A percentile compares a stretch with the other conserved stretches of the same genome.
These are phyloP conservation scores for Mucor saturninus DNA, from an alignment of 371 early-diverging fungal genomes.

Conservation along the genomic window DNA sequence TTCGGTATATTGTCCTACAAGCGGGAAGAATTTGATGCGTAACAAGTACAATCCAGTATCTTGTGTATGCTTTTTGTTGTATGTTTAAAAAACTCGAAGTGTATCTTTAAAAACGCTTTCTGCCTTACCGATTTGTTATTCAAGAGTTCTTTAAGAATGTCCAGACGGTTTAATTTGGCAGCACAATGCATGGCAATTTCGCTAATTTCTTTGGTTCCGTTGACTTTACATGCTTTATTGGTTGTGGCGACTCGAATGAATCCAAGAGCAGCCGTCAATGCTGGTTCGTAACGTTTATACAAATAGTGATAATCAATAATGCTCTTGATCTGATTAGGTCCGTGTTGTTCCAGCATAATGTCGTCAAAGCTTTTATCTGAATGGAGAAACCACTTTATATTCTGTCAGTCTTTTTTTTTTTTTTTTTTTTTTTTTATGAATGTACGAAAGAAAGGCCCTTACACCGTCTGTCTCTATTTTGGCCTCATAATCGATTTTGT, in stretches of 20 bases:
- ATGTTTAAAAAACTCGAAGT: not conserved
- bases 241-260: constrained; percentile 39
- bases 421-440: too few relatives aligned
- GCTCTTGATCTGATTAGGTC: constrained; percentile 46
- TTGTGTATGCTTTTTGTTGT: constrained; percentile 28
- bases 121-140: constrained; percentile 37
- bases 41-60: constrained; percentile 42
- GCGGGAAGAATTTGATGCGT: constrained; percentile 38
- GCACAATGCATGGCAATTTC: constrained; percentile 52
- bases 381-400: constrained; percentile 46
- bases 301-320: constrained; percentile 51
- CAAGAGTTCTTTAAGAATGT: constrained; percentile 35
- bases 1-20: constrained; percentile 38
- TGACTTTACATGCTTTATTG: constrained; percentile 37
- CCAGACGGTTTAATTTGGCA: constrained; percentile 30
- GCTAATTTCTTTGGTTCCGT: constrained; percentile 40
- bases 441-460: not conserved
- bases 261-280: constrained; percentile 33
- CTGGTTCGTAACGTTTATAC: constrained; percentile 42
- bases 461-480: constrained; percentile 54
- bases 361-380: constrained; percentile 26
- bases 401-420: too few relatives aligned
- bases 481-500: constrained; percentile 36
- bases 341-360: constrained; percentile 45
- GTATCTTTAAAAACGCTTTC: not conserved